These are phyloP conservation scores for Geotrichum klebahnii DNA, from an alignment of 1,139 yeast genomes.

Conservation along the genomic window DNA sequence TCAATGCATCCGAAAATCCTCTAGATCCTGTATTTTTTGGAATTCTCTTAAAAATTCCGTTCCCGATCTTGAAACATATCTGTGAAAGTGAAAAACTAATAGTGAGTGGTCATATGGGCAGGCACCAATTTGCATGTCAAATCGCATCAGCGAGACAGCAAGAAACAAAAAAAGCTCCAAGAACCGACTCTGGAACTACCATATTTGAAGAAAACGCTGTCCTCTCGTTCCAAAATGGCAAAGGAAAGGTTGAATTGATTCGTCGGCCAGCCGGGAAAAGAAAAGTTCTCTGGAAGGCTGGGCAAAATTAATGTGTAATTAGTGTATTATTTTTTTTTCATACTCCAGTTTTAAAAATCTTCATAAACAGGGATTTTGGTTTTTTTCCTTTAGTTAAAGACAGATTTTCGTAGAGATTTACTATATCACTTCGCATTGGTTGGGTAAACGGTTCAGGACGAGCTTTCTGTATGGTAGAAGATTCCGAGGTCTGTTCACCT, in stretches of 20 bases:
- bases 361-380: background rate
- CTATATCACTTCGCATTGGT: background rate
- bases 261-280: slow-evolving; percentile 34
- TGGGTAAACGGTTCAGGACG: background rate
- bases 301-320: too few relatives aligned
- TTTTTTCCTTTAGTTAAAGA: background rate
- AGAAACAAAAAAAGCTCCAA: slow-evolving; percentile 23
- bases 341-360: background rate
- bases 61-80: slow-evolving; percentile 32
- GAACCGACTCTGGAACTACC: slow-evolving; percentile 17
- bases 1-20: slow-evolving; percentile 26
- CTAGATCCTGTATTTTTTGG: slow-evolving; percentile 22
- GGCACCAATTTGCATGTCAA: slow-evolving; percentile 35
- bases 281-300: slow-evolving; percentile 37
- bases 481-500: background rate
- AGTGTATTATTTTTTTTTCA: too few relatives aligned
- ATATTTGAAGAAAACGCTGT: slow-evolving; percentile 37
- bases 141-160: slow-evolving; percentile 30
- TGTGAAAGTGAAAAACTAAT: slow-evolving; percentile 32
- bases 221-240: slow-evolving; percentile 40
- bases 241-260: slow-evolving; percentile 37
- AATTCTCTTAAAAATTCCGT: slow-evolving; percentile 32
- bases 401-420: slow-evolving; percentile 6
- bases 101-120: slow-evolving; percentile 32
- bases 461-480: background rate